Evolutionary conservation across 2,329 filamentous ascomycete species (phyloP).

Genomic region (Cordyceps fumosorosea): DNA sequence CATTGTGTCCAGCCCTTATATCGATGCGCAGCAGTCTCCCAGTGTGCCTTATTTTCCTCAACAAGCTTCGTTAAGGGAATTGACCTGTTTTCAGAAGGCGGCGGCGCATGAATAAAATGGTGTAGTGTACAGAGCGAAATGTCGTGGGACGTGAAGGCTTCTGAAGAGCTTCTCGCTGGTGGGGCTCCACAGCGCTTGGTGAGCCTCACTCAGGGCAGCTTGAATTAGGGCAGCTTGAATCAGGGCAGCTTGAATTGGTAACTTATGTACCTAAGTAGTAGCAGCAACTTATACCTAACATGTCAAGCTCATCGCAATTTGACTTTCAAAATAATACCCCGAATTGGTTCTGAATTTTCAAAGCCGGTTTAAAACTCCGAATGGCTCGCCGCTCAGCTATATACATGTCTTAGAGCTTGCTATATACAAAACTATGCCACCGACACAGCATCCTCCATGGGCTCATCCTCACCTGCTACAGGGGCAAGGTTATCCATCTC

Average conservation of each 20-base stretch:
- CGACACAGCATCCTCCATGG: slow-evolving; percentile 37
- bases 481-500: slow-evolving; percentile 78
- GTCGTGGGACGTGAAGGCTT: neutral
- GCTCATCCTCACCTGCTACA: slow-evolving; percentile 27
- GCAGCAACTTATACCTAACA: neutral
- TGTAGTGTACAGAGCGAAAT: neutral
- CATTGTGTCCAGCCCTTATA: slow-evolving; percentile 22
- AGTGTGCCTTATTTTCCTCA: neutral
- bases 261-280: neutral
- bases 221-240: neutral
- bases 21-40: neutral
- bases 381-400: neutral
- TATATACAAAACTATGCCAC: slow-evolving; percentile 21
- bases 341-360: neutral
- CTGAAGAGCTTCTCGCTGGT: neutral
- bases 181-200: neutral
- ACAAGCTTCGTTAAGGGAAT: neutral
- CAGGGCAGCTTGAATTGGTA: neutral
- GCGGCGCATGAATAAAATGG: neutral
- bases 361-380: neutral
- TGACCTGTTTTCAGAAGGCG: neutral
- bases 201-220: neutral
- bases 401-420: slow-evolving; percentile 2
- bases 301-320: too few species aligned
- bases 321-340: neutral